Evolutionary conservation across 2,329 filamentous ascomycete species (phyloP), one percentile per base, ranked within the genome.

Genomic region (Aspergillus floridensis): DNA sequence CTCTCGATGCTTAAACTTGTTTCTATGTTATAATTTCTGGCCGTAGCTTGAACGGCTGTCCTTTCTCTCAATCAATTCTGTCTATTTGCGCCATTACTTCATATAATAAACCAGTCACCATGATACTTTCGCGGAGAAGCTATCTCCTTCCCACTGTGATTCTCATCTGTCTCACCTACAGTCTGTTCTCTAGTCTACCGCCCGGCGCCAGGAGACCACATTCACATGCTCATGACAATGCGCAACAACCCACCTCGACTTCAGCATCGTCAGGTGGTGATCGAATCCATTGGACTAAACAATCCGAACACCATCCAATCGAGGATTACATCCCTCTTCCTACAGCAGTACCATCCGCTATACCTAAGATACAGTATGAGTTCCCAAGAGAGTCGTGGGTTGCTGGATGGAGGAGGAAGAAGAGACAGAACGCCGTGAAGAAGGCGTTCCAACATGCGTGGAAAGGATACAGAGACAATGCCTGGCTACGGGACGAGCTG

Each of bases 401-500:
- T 16, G 82, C 80, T 32, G 87, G 85, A 65, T 81, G 81, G 46
- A 84, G 84, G 64, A 86, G 93, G 49, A 77, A 87, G 61, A 76
- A 83, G 53, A 88, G 90, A 61, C 84, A 89, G 60, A 78, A 80
- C 5, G 81, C 83, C 48, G 88, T 98, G 68, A 92, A 88, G 72
- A 80, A 84, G 12, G 90, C 92, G 53, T 90, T 95, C 73, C 78
- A 84, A 67, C 88, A 88, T 66, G 87, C 91, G 0, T 98, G 95
- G 93, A 78, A 81, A 11, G 91, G 91, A 48, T 99, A 98, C 77
- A 89, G 84, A 70, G 81, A 86, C 58, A 83, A 88, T 69, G 93
- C 93, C 12, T 96, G 90, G 87, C 83, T 88, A 67, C 90, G 93
- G 65, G 95, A 99, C 72, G 95, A 98, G 77, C 79, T 98, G 14